Conservation (phyloP, 805 yeast species). For the Candida maesae region DNA sequence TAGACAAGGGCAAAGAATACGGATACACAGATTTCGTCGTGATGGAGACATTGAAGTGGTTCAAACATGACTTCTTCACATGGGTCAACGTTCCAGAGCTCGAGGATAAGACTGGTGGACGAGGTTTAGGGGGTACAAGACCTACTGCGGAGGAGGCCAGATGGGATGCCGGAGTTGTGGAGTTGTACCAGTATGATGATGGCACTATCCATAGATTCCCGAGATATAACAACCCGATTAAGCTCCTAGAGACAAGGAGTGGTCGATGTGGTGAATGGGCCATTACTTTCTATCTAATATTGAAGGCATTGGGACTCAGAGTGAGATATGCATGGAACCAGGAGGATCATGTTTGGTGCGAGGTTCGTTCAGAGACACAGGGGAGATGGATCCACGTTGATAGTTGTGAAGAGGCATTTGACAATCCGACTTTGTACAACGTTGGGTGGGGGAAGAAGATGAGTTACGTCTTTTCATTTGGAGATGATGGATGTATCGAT, state of each 20-base stretch:
- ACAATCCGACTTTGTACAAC: constrained; percentile 73
- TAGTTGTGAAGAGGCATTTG: constrained; percentile 82
- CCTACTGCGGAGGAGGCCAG: constrained; percentile 44
- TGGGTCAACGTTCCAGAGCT: constrained; percentile 82
- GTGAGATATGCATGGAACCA: constrained; percentile 79
- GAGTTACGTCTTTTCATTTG: constrained; percentile 80
- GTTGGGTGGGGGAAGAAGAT: constrained; percentile 91
- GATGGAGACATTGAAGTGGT: constrained; percentile 58
- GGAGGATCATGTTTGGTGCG: constrained; percentile 98
- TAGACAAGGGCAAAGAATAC: constrained; percentile 18
- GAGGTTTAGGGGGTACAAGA: constrained; percentile 33
- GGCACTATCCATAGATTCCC: constrained; percentile 54
- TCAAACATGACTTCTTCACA: constrained; percentile 70
- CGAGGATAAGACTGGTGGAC: constrained; percentile 44
- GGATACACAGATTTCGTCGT: constrained; percentile 57
- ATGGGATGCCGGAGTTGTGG: constrained; percentile 56
- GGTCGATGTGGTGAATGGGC: constrained; percentile 99
- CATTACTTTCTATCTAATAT: constrained; percentile 67
- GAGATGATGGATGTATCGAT: constrained; percentile 59
- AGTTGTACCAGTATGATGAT: constrained; percentile 66
- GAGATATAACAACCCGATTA: constrained; percentile 65
- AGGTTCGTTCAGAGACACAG: constrained; percentile 60
- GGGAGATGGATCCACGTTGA: constrained; percentile 85
- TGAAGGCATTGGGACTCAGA: constrained; percentile 61
- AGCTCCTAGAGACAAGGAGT: constrained; percentile 52